Evolutionary conservation across 768 basidiomycete species (phyloP), one percentile per base, ranked within the genome.

Genomic region (Cystofilobasidium macerans): DNA sequence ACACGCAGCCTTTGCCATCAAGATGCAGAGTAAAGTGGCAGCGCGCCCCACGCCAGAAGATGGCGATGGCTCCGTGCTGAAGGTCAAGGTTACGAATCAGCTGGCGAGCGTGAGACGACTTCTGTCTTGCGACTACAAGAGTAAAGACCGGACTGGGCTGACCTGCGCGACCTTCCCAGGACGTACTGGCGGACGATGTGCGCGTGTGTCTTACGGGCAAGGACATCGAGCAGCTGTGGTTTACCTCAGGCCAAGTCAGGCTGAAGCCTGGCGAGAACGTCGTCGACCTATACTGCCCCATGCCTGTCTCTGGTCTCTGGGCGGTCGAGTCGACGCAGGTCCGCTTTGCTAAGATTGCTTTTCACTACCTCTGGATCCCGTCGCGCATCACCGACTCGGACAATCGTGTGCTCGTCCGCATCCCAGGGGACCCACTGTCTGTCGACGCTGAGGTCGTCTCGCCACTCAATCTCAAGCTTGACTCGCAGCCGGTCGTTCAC

Each of bases 31-130:
- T 5, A 73, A 77, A 14, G 72, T 78, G 58, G 85, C 85, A 0
- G 77, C 71, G 47, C 72, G 35, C 24, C 54, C 58, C 1, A 40
- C 82, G 28, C 82, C 82, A 2, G 81, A 81, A n/a, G 80, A 78
- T 2, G 80, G 83, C 69, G 90, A 93, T 73, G 85, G 85, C 1
- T 83, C 80, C 40, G 81, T 77, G 69, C 72, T 93, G 22, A 77
- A 82, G 61, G 80, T 86, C 22, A 78, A 78, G 1, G 76, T 93
- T 33, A 77, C 76, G 36, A 97, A 90, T 72, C 75, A 76, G 43
- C 74, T 94, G 28, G 85, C 88, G 36, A 88, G 88, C 70, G 92
- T 93, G 74, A 75, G 86, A n/a, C n/a, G n/a, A n/a, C n/a, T n/a
- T n/a, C n/a, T n/a, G n/a, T n/a, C n/a, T n/a, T n/a, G n/a, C n/a